phyloP scores from a whole-genome alignment of 805 yeast species.

The Yarrowia keelungensis region DNA sequence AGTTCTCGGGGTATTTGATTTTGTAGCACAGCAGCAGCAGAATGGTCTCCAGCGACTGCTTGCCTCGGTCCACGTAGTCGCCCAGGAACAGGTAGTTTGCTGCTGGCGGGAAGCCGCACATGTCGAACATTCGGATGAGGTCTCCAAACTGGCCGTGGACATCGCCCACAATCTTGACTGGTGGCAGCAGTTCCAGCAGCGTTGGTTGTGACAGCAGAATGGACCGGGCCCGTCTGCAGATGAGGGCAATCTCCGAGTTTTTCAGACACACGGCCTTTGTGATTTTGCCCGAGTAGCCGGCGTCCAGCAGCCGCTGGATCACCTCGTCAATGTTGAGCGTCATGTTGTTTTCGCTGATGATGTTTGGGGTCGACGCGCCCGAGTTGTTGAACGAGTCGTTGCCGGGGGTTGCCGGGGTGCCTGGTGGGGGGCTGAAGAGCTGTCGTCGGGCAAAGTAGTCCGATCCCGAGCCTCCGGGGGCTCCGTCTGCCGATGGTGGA shows the following conservation, averaged over 20 bases:
- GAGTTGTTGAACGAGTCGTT: slow-evolving; percentile 21
- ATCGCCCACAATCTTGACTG: slow-evolving; percentile 89
- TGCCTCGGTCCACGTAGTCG: slow-evolving; percentile 97
- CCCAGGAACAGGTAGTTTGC: slow-evolving; percentile 92
- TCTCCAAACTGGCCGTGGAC: slow-evolving; percentile 98
- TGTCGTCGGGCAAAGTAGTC: slow-evolving; percentile 42
- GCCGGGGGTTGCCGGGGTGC: slow-evolving; percentile 33
- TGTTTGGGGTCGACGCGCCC: slow-evolving; percentile 25
- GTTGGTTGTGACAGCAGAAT: slow-evolving; percentile 91
- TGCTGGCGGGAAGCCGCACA: slow-evolving; percentile 96
- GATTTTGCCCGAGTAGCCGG: slow-evolving; percentile 94
- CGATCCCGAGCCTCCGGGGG: slow-evolving; percentile 16
- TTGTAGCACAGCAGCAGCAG: slow-evolving; percentile 86
- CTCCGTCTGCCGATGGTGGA: neutral
- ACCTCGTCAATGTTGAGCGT: slow-evolving; percentile 76
- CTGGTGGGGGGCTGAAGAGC: slow-evolving; percentile 36
- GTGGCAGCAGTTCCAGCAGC: slow-evolving; percentile 81
- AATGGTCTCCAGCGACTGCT: slow-evolving; percentile 93
- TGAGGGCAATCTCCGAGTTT: slow-evolving; percentile 83
- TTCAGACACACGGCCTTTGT: slow-evolving; percentile 89
- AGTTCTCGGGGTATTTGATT: slow-evolving; percentile 95
- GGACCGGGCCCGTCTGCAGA: slow-evolving; percentile 88
- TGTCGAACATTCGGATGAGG: slow-evolving; percentile 85
- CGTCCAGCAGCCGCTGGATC: slow-evolving; percentile 89
- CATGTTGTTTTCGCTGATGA: slow-evolving; percentile 40